These are phyloP conservation scores for Phlebiopsis flavidoalba DNA, from an alignment of 768 basidiomycete genomes.

Conservation along the genomic window DNA sequence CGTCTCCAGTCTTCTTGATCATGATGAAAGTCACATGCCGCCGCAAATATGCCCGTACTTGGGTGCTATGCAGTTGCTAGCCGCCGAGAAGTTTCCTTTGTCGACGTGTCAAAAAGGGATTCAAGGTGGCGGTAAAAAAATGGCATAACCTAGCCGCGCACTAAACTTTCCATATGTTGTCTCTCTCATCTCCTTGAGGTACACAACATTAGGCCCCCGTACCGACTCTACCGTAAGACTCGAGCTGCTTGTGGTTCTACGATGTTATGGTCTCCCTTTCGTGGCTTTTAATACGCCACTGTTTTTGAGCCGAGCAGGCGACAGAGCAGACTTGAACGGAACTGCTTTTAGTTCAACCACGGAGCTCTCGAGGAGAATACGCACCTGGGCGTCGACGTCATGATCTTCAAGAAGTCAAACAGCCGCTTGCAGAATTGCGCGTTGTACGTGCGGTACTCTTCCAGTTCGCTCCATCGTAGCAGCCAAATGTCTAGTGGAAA, in stretches of 20 bases:
- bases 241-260: conserved; percentile 67
- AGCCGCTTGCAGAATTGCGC: conserved; percentile 90
- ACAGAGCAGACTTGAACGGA: conserved; percentile 51
- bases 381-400: conserved; percentile 87
- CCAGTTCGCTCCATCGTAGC: conserved; percentile 90
- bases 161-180: conserved; percentile 76
- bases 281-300: conserved; percentile 48
- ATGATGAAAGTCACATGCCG: conserved; percentile 47
- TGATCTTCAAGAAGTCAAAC: conserved; percentile 84
- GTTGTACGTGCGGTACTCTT: conserved; percentile 88
- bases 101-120: background rate
- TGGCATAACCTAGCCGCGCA: conserved; percentile 88
- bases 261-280: conserved; percentile 43
- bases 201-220: conserved; percentile 87
- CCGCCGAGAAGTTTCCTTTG: conserved; percentile 82
- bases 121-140: too few species aligned
- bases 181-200: conserved; percentile 96
- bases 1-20: conserved; percentile 65
- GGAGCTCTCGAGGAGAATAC: conserved; percentile 14
- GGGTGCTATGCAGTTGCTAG: conserved; percentile 78
- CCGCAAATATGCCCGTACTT: conserved; percentile 74
- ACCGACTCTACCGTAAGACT: conserved; percentile 81
- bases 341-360: background rate
- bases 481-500: conserved; percentile 75
- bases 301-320: conserved; percentile 58